Percentiles rank a stretch among this genome's conserved stretches.
Conservation (phyloP, 2,329 filamentous ascomycete genomes). For the Fusarium sp. region DNA sequence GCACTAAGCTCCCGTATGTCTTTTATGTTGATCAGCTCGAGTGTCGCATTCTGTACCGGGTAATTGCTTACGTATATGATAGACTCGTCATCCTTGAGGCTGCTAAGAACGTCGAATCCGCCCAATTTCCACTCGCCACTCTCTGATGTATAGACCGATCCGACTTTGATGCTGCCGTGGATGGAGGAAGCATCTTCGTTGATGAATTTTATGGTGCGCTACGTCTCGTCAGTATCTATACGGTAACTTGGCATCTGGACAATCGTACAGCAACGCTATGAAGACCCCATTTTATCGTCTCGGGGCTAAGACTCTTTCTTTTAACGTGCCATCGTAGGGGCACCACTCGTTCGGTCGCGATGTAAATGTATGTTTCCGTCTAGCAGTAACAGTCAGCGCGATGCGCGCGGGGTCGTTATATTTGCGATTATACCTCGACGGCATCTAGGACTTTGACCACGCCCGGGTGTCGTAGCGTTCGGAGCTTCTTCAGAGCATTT, state of each 20-base stretch:
- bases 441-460: constrained; percentile 95
- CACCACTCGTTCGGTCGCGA: constrained; percentile 90
- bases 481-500: constrained; percentile 93
- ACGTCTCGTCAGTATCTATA: constrained; percentile 35
- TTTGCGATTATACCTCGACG: constrained; percentile 74
- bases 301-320: constrained; percentile 85
- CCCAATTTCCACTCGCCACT: constrained; percentile 98
- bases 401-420: background rate
- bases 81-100: constrained; percentile 94
- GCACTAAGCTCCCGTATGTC: constrained; percentile 88
- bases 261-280: constrained; percentile 79
- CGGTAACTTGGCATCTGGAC: background rate
- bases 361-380: constrained; percentile 96
- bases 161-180: constrained; percentile 85
- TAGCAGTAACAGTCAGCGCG: constrained; percentile 53
- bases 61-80: constrained; percentile 76
- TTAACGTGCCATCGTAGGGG: constrained; percentile 92
- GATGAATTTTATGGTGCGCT: constrained; percentile 95
- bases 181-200: constrained; percentile 93
- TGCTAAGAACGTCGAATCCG: constrained; percentile 93
- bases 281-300: constrained; percentile 97
- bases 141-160: constrained; percentile 91
- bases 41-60: background rate
- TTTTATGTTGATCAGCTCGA: constrained; percentile 51
- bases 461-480: constrained; percentile 92